Percentiles rank a stretch among this genome's conserved stretches.
Evolutionary conservation across 2,329 filamentous ascomycete genomes (phyloP).

Genomic region (Pyrenochaeta sp.): DNA sequence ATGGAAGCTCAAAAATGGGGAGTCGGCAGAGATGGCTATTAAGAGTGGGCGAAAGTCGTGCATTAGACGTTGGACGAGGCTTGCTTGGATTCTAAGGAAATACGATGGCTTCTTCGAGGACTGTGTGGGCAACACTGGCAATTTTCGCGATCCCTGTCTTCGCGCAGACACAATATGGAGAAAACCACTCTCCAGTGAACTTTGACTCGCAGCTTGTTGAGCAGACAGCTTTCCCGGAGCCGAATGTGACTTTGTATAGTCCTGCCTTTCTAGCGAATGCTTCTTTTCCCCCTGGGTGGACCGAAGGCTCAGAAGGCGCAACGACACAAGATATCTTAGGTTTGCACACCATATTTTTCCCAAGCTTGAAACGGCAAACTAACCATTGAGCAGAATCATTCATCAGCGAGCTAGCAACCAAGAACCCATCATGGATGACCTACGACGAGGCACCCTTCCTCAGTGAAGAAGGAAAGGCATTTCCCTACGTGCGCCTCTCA

Average conservation of each 20-base stretch:
- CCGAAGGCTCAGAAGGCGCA: constrained; percentile 40
- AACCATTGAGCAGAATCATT: constrained; percentile 26
- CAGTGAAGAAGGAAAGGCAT: constrained; percentile 43
- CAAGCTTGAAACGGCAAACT: constrained; percentile 9
- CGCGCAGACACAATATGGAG: constrained; percentile 39
- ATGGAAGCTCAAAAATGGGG: constrained; percentile 9
- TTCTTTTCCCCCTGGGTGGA: constrained; percentile 36
- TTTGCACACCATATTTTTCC: too few relatives aligned
- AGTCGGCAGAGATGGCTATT: too few relatives aligned
- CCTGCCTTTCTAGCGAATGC: constrained; percentile 41
- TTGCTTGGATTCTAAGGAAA: too few relatives aligned
- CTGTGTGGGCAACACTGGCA: not conserved
- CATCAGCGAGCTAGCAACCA: constrained; percentile 34
- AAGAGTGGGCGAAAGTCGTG: too few relatives aligned
- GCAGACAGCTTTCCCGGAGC: constrained; percentile 42
- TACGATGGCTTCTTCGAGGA: not conserved
- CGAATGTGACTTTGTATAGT: constrained; percentile 38
- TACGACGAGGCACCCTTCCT: constrained; percentile 35
- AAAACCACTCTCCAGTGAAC: constrained; percentile 36
- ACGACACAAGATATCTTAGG: constrained; percentile 34
- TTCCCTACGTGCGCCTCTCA: constrained; percentile 42
- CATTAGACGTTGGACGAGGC: too few relatives aligned
- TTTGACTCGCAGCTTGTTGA: constrained; percentile 43
- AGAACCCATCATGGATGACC: constrained; percentile 42
- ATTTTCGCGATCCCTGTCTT: constrained; percentile 20